A percentile compares a stretch with the other conserved stretches of the same genome.
phyloP scores from a whole-genome alignment of 441 rosid genomes.

The Euphorbia schlechtendalii region DNA sequence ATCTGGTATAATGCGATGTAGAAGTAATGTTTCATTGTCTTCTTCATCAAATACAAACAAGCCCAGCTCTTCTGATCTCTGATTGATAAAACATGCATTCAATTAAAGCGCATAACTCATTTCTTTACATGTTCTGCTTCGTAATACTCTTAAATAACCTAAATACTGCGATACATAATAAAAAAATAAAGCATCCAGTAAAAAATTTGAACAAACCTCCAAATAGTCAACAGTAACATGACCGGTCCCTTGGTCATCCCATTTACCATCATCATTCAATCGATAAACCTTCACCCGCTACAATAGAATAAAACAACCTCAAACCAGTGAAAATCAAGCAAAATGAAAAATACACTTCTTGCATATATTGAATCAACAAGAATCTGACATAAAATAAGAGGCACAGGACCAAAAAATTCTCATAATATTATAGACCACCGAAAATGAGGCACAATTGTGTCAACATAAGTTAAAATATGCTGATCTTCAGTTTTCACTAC shows the following conservation, averaged over 20 bases:
- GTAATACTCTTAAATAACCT: constrained; percentile 12
- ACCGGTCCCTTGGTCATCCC: constrained; percentile 99
- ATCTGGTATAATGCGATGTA: constrained; percentile 80
- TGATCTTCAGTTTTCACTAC: not conserved
- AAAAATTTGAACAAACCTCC: constrained; percentile 57
- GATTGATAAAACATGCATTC: constrained; percentile 26
- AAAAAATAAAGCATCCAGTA: constrained; percentile 9
- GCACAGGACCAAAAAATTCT: no score
- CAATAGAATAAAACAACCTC: constrained; percentile 17
- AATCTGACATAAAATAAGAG: not conserved
- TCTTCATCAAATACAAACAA: constrained; percentile 90
- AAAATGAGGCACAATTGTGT: not conserved
- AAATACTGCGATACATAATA: constrained; percentile 8
- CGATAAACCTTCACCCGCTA: constrained; percentile 98
- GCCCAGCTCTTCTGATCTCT: constrained; percentile 87
- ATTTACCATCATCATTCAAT: constrained; percentile 84
- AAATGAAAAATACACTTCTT: not conserved
- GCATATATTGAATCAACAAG: not conserved
- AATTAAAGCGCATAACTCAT: constrained; percentile 14
- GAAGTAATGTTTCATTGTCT: constrained; percentile 82
- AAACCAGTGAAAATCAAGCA: not conserved
- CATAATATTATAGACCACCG: not conserved
- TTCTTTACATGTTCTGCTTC: not conserved
- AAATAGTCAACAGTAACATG: constrained; percentile 80
- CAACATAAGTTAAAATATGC: not conserved